Conservation (phyloP, 228 moss, liverwort and hornwort genomes). For the Sphagnum magellanicum region DNA sequence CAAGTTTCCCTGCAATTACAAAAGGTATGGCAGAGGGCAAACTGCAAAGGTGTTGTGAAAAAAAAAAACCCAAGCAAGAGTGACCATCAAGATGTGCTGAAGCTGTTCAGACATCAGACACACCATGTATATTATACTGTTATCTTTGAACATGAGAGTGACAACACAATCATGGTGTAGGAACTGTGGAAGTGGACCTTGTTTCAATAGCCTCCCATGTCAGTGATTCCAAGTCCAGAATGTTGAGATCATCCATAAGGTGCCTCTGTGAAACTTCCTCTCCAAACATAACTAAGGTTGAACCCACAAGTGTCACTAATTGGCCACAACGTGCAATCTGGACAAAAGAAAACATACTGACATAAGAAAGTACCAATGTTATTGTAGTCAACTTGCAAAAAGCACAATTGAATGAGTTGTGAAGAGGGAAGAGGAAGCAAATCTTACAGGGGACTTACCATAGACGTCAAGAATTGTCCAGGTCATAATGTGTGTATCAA, state of each 20-base stretch:
- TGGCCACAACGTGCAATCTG: constrained; percentile 76
- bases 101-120: too few species aligned
- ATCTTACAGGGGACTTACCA: constrained; percentile 59
- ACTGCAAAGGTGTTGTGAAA: too few species aligned
- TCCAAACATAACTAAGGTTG: constrained; percentile 74
- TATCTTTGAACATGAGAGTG: too few species aligned
- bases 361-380: too few species aligned
- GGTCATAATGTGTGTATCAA: constrained; percentile 60
- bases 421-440: not conserved
- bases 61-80: too few species aligned
- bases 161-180: too few species aligned
- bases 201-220: constrained; percentile 72
- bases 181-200: constrained; percentile 8
- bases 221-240: constrained; percentile 81
- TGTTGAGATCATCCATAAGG: constrained; percentile 62
- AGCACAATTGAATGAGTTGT: too few species aligned
- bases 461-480: constrained; percentile 63
- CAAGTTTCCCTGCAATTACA: too few species aligned
- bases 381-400: too few species aligned
- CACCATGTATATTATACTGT: too few species aligned
- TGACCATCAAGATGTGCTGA: too few species aligned
- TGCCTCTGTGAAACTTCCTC: constrained; percentile 81
- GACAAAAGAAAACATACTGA: not conserved
- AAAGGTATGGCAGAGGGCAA: too few species aligned
- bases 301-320: constrained; percentile 72